Evolutionary conservation across 169 alveolate genomes (phyloP), one percentile per base, ranked within the genome.

Genomic region (Plasmodium fragile): DNA sequence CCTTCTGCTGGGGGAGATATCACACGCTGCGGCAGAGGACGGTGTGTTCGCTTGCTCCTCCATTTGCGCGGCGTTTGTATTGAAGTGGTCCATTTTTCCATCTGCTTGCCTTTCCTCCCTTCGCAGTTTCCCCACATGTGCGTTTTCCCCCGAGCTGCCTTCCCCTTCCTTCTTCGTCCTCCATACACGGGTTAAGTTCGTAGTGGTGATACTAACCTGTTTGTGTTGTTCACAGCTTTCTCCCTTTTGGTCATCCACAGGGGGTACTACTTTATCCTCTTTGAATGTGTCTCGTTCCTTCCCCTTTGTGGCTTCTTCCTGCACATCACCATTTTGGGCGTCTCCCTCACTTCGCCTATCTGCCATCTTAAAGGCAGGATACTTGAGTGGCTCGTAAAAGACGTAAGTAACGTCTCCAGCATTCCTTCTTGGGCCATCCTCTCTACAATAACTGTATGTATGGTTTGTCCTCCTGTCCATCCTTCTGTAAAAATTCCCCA

Each of bases 321-420:
- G 6, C 18, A 0, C 18, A 11, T 11, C 55, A 11, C 55, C 18
- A 45, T 45, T 45, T 45, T 10, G 18, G 16, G 18, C 18, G 18
- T 34, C 55, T 82, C 71, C 70, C 55, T 28, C 10, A 55, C 41
- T 82, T n/a, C 34, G 10, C 43, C 73, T 82, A 18, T 82, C 92
- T 11, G 92, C 69, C 52, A 82, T 82, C 71, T 59, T 82, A 82
- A 82, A 82, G 32, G 92, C 92, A 39, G 92, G 92, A 82, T 82
- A 82, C n/a, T 70, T 82, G 25, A 82, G 59, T 16, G 92, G 92
- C 65, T 82, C 92, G 73, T 82, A 82, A 82, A 55, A 82, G 4
- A 65, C 70, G 73, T 82, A 82, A 16, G 39, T 82, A 10, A 34
- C 45, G 25, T 59, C 73, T 55, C 13, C 39, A 13, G 18, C 92